Percentiles rank a stretch among this genome's conserved stretches.
phyloP scores from a whole-genome alignment of 768 basidiomycete species.

The Russula emetica region DNA sequence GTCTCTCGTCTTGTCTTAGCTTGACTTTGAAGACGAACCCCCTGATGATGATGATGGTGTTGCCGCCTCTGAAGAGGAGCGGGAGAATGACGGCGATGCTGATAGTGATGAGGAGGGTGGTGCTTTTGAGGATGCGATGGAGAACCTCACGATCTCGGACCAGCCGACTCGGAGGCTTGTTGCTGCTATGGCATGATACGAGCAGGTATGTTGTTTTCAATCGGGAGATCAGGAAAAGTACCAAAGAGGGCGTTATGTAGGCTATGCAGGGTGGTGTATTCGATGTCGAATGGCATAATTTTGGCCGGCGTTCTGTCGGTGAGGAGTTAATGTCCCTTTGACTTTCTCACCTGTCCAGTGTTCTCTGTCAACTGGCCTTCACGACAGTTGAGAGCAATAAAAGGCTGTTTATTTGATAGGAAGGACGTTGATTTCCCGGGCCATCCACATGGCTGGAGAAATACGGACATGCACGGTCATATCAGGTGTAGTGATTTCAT shows the following conservation, averaged over 20 bases:
- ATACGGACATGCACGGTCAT: no score
- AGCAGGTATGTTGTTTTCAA: not conserved
- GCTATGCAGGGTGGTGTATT: not conserved
- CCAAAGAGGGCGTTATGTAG: not conserved
- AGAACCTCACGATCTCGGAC: conserved; percentile 51
- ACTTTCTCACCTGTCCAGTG: not conserved
- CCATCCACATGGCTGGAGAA: not conserved
- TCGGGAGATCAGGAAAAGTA: not conserved
- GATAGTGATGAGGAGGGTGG: conserved; percentile 39
- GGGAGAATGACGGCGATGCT: conserved; percentile 24
- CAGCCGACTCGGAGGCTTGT: conserved; percentile 31
- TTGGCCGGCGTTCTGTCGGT: not conserved
- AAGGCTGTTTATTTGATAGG: not conserved
- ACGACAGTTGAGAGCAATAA: not conserved
- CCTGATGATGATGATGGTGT: conserved; percentile 42
- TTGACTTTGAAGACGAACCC: conserved; percentile 81
- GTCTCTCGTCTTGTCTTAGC: conserved; percentile 41
- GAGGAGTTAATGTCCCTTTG: not conserved
- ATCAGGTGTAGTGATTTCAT: not conserved
- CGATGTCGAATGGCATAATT: not conserved
- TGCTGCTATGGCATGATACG: conserved; percentile 30
- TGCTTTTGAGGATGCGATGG: conserved; percentile 61
- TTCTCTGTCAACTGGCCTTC: no score
- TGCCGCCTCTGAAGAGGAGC: conserved; percentile 29
- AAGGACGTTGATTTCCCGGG: not conserved